phyloP scores from a whole-genome alignment of 805 yeast genomes.

The Ogataea kodamae region DNA sequence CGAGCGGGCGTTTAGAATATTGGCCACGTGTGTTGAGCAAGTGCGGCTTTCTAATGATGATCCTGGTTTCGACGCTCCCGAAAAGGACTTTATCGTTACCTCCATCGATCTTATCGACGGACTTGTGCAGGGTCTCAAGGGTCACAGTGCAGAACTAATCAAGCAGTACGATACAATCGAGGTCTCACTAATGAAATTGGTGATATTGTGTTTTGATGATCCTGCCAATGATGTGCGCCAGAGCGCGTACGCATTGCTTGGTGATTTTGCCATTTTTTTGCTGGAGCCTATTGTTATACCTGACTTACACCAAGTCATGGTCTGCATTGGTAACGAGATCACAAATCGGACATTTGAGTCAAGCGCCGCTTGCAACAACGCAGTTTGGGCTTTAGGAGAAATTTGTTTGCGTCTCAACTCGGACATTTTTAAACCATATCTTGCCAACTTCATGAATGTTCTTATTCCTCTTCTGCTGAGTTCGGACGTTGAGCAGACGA shows the following conservation, averaged over 20 bases:
- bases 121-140: slow-evolving; percentile 80
- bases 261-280: slow-evolving; percentile 75
- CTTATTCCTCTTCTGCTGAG: slow-evolving; percentile 59
- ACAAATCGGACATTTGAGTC: slow-evolving; percentile 47
- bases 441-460: slow-evolving; percentile 50
- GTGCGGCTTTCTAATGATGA: slow-evolving; percentile 62
- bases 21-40: slow-evolving; percentile 62
- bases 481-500: slow-evolving; percentile 53
- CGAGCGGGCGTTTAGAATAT: slow-evolving; percentile 67
- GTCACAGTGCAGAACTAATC: slow-evolving; percentile 56
- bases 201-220: slow-evolving; percentile 71
- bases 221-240: slow-evolving; percentile 86
- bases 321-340: slow-evolving; percentile 68
- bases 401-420: slow-evolving; percentile 57
- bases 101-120: slow-evolving; percentile 91
- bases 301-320: slow-evolving; percentile 48
- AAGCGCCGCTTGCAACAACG: slow-evolving; percentile 75
- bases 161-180: slow-evolving; percentile 27
- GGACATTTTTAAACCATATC: slow-evolving; percentile 47
- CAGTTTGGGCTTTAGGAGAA: slow-evolving; percentile 93
- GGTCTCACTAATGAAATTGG: slow-evolving; percentile 50
- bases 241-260: slow-evolving; percentile 82
- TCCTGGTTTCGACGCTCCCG: slow-evolving; percentile 72
- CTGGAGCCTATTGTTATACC: slow-evolving; percentile 45
- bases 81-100: slow-evolving; percentile 86